A percentile compares a stretch with the other conserved stretches of the same genome.
Evolutionary conservation across 2,329 filamentous ascomycete genomes (phyloP).

Genomic region (Fusarium cyanostomum): DNA sequence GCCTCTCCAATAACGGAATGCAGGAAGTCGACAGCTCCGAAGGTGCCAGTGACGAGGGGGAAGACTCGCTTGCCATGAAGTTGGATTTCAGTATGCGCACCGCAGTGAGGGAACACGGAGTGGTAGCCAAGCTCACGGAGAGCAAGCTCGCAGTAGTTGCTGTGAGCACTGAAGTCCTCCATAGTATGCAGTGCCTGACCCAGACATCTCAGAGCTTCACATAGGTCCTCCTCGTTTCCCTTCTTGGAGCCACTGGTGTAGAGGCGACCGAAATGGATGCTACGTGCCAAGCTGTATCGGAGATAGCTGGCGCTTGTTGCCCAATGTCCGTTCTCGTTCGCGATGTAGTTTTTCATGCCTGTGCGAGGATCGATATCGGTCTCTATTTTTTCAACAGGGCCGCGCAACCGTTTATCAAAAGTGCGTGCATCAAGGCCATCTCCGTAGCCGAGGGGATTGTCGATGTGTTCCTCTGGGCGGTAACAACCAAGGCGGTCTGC

Average conservation of each 20-base stretch:
- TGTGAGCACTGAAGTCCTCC: slow-evolving; percentile 83
- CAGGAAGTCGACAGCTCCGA: slow-evolving; percentile 85
- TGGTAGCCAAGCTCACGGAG: slow-evolving; percentile 81
- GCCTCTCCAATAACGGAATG: slow-evolving; percentile 82
- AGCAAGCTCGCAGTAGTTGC: slow-evolving; percentile 83
- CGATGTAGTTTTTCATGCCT: slow-evolving; percentile 99
- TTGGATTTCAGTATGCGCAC: slow-evolving; percentile 71
- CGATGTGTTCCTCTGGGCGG: slow-evolving; percentile 77
- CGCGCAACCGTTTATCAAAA: slow-evolving; percentile 82
- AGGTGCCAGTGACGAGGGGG: slow-evolving; percentile 76
- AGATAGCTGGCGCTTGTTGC: slow-evolving; percentile 90
- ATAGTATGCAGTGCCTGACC: slow-evolving; percentile 81
- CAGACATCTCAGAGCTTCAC: slow-evolving; percentile 79
- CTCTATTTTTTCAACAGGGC: slow-evolving; percentile 76
- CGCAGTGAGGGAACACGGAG: slow-evolving; percentile 82
- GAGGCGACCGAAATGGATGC: slow-evolving; percentile 80
- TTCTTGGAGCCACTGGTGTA: slow-evolving; percentile 73
- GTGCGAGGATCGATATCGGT: slow-evolving; percentile 78
- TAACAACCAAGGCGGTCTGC: slow-evolving; percentile 83
- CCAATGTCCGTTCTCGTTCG: slow-evolving; percentile 88
- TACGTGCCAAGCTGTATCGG: slow-evolving; percentile 76
- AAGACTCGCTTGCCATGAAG: slow-evolving; percentile 71
- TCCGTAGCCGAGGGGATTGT: slow-evolving; percentile 86
- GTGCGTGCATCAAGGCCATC: slow-evolving; percentile 86
- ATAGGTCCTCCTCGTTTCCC: slow-evolving; percentile 80